Evolutionary conservation across 1,284 basidiomycete genomes (phyloP).

Genomic region (Austroboletus niveus): DNA sequence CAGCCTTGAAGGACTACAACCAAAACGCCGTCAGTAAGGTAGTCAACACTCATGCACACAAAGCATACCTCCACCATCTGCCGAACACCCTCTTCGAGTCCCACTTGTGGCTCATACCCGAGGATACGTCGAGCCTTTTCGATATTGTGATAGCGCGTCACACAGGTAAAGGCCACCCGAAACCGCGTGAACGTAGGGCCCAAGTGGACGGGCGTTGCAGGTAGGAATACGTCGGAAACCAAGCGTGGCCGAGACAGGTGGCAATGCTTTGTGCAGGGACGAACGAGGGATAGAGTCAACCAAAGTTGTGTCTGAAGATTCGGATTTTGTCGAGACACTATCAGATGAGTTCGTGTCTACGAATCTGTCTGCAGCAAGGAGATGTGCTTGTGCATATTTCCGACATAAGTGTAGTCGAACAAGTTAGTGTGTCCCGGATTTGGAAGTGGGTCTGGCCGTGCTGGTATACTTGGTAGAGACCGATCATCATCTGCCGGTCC

Average conservation of each 20-base stretch:
- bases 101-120: conserved; percentile 90
- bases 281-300: conserved; percentile 16
- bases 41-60: neutral
- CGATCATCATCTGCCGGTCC: conserved; percentile 85
- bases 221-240: conserved; percentile 70
- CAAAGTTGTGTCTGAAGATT: conserved; percentile 16
- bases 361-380: conserved; percentile 90
- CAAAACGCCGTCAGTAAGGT: neutral
- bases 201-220: conserved; percentile 73
- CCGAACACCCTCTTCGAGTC: conserved; percentile 86
- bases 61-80: conserved; percentile 64
- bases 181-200: conserved; percentile 90
- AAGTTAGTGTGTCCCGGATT: conserved; percentile 90
- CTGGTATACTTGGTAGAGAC: conserved; percentile 80
- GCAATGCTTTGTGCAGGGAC: conserved; percentile 41
- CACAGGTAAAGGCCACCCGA: conserved; percentile 77
- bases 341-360: conserved; percentile 36
- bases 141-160: conserved; percentile 87
- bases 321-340: conserved; percentile 3
- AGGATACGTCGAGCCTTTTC: conserved; percentile 92
- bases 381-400: conserved; percentile 91
- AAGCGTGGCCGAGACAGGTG: conserved; percentile 56
- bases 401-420: conserved; percentile 98
- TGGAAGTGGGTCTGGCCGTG: conserved; percentile 89
- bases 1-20: neutral